A percentile compares a stretch with the other conserved stretches of the same genome.
Evolutionary conservation across 257 asterid species (phyloP).

Genomic region (Solanum virginianum): DNA sequence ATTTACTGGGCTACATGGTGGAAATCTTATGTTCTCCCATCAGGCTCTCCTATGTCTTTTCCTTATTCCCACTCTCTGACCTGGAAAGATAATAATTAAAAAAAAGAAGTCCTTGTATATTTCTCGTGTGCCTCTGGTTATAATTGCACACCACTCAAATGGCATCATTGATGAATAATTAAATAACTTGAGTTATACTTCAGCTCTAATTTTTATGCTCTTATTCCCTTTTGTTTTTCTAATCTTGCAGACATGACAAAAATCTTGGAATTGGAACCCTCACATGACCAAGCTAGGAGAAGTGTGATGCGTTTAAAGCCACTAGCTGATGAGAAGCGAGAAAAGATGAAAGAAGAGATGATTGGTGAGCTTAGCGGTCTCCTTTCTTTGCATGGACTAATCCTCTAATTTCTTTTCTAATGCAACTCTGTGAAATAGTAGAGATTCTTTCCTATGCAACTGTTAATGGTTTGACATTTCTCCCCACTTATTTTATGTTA

Average conservation of each 20-base stretch:
- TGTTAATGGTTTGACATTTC: neutral
- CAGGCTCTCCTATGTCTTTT: neutral
- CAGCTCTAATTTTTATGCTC: neutral
- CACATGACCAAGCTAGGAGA: constrained; percentile 76
- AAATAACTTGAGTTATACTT: neutral
- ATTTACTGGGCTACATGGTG: neutral
- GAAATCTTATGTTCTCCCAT: neutral
- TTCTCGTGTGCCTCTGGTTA: neutral
- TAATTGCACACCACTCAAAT: neutral
- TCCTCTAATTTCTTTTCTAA: neutral
- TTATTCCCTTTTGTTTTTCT: neutral
- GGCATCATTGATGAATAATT: neutral
- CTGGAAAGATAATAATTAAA: neutral
- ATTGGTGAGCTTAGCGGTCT: constrained; percentile 42
- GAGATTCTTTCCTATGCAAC: neutral
- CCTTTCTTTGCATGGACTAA: neutral
- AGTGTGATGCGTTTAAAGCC: constrained; percentile 65
- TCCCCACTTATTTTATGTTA: neutral
- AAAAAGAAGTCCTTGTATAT: neutral
- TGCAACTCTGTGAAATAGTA: neutral
- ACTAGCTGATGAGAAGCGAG: constrained; percentile 91
- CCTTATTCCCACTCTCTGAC: neutral
- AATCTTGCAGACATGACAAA: constrained; percentile 59
- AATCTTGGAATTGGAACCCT: constrained; percentile 70
- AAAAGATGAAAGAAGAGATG: constrained; percentile 98